These are phyloP conservation scores for Zygoascus tannicola DNA, from an alignment of 805 yeast genomes.

Conservation along the genomic window DNA sequence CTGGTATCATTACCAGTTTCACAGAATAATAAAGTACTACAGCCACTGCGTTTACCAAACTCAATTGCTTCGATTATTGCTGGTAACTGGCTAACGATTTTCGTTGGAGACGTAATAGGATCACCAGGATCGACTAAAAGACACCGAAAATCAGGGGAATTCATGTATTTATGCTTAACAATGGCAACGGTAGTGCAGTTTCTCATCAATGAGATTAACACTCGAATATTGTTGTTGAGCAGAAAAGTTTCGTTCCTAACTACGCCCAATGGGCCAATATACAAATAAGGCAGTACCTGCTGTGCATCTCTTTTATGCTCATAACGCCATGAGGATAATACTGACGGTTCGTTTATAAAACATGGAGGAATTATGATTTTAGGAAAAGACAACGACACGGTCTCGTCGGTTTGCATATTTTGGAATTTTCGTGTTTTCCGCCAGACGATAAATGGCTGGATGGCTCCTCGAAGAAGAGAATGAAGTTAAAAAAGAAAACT, in stretches of 20 bases:
- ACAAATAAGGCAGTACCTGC: slow-evolving; percentile 32
- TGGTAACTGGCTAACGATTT: slow-evolving; percentile 9
- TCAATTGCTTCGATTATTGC: slow-evolving; percentile 8
- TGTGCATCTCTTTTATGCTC: slow-evolving; percentile 34
- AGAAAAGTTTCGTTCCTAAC: slow-evolving; percentile 34
- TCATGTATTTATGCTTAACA: slow-evolving; percentile 7
- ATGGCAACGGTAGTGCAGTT: slow-evolving; percentile 4
- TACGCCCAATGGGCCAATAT: slow-evolving; percentile 40
- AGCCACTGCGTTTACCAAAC: neutral
- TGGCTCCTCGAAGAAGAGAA: no score
- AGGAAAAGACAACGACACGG: slow-evolving; percentile 10
- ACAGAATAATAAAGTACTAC: slow-evolving; percentile 20
- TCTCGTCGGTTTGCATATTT: neutral
- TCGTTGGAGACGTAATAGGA: slow-evolving; percentile 1
- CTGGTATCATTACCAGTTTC: slow-evolving; percentile 28
- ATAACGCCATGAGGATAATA: slow-evolving; percentile 23
- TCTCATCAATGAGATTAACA: slow-evolving; percentile 13
- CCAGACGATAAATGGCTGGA: no score
- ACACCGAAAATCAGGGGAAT: slow-evolving; percentile 10
- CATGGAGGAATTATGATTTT: slow-evolving; percentile 22
- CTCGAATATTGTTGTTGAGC: slow-evolving; percentile 29
- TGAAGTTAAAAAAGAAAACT: slow-evolving; percentile 6
- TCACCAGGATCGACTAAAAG: slow-evolving; percentile 7
- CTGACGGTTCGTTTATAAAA: slow-evolving; percentile 20
- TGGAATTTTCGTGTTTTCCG: no score